Percentiles rank a stretch among this genome's conserved stretches.
phyloP scores from a whole-genome alignment of 2,329 filamentous ascomycete genomes.

The Stemphylium vesicarium region DNA sequence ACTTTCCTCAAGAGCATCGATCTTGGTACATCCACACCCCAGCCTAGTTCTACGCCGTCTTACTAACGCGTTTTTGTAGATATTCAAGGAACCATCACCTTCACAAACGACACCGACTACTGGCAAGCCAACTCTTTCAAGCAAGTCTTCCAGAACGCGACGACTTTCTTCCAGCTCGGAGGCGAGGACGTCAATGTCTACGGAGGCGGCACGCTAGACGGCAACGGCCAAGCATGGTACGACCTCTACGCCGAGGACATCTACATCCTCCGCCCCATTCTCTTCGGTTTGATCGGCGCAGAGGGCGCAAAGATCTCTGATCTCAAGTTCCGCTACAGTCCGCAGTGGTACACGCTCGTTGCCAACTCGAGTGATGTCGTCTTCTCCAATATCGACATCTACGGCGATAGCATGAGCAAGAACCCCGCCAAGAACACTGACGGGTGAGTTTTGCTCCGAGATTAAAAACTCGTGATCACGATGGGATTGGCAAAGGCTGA shows the following conservation, averaged over 20 bases:
- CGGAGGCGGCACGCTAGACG: constrained; percentile 68
- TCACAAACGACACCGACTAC: constrained; percentile 71
- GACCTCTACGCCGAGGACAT: constrained; percentile 65
- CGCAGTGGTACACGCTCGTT: constrained; percentile 69
- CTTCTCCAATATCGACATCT: constrained; percentile 67
- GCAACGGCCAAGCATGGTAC: constrained; percentile 71
- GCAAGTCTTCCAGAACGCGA: constrained; percentile 70
- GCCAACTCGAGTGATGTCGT: constrained; percentile 70
- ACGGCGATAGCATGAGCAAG: constrained; percentile 59
- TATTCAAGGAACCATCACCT: constrained; percentile 65
- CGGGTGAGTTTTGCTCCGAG: constrained; percentile 39
- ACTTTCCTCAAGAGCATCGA: constrained; percentile 70
- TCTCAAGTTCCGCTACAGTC: constrained; percentile 66
- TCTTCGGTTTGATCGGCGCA: constrained; percentile 64
- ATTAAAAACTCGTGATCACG: constrained; percentile 19
- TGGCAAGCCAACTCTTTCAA: constrained; percentile 71
- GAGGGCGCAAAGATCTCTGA: constrained; percentile 65
- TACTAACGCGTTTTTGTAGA: constrained; percentile 46
- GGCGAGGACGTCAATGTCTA: constrained; percentile 72
- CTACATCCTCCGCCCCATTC: constrained; percentile 64
- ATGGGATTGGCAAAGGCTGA: neutral
- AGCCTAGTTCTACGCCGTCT: too few species aligned
- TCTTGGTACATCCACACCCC: constrained; percentile 52
- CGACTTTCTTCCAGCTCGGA: constrained; percentile 71
- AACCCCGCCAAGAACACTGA: constrained; percentile 70